These are phyloP conservation scores for Ophiostoma himal-ulmi DNA, from an alignment of 2,329 filamentous ascomycete species.

Conservation along the genomic window DNA sequence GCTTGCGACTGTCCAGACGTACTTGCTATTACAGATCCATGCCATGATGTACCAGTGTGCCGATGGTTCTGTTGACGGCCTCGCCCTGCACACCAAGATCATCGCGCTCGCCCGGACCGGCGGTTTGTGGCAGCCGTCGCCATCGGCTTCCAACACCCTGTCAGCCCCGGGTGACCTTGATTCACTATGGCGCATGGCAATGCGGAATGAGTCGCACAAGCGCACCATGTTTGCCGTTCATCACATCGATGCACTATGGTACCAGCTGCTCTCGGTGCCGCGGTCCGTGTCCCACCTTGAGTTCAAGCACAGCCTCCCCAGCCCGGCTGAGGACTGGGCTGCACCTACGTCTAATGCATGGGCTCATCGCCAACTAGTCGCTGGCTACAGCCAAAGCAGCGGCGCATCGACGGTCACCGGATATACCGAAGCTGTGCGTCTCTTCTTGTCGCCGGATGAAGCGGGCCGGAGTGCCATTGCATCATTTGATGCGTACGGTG, in stretches of 20 bases:
- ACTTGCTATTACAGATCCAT: conserved; percentile 38
- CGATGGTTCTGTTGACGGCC: conserved; percentile 27
- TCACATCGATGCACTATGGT: conserved; percentile 41
- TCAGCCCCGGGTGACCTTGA: conserved; percentile 33
- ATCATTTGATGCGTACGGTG: conserved; percentile 38
- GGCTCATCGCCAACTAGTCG: conserved; percentile 32
- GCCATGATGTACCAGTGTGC: conserved; percentile 37
- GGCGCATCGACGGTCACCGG: background rate
- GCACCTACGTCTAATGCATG: conserved; percentile 35
- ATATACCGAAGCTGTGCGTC: conserved; percentile 37
- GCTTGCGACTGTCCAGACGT: conserved; percentile 35
- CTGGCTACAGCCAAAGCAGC: conserved; percentile 21
- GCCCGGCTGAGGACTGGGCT: conserved; percentile 35
- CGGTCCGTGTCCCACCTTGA: conserved; percentile 38
- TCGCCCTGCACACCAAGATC: conserved; percentile 38
- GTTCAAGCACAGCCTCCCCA: conserved; percentile 41
- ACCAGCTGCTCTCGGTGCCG: conserved; percentile 38
- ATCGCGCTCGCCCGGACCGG: conserved; percentile 36
- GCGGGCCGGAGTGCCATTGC: conserved; percentile 29
- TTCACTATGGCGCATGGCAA: conserved; percentile 37
- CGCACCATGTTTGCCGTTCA: conserved; percentile 40
- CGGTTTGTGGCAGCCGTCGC: conserved; percentile 34
- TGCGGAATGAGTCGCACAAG: conserved; percentile 37
- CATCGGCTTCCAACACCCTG: conserved; percentile 12
- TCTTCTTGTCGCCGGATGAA: conserved; percentile 34